Evolutionary conservation across 257 asterid genomes (phyloP).

Genomic region (Anisodus acutangulus): DNA sequence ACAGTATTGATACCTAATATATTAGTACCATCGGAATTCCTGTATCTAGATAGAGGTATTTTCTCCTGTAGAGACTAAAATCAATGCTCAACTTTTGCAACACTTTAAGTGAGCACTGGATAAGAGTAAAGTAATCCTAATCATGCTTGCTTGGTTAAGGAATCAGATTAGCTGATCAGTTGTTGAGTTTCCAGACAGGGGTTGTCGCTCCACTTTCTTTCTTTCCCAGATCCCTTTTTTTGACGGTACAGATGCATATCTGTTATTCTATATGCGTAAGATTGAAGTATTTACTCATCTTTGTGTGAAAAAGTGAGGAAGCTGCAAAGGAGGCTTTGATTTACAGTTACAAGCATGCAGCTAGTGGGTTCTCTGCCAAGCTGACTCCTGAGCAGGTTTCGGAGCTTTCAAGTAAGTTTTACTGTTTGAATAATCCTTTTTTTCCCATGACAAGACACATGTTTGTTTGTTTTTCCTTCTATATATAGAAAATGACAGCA

Average conservation of each 20-base stretch:
- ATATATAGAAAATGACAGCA: not conserved
- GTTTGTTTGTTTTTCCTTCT: slow-evolving; percentile 6
- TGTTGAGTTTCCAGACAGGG: not conserved
- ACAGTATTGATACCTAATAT: not conserved
- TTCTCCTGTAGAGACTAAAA: not conserved
- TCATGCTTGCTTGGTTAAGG: not conserved
- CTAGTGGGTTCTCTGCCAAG: slow-evolving; percentile 37
- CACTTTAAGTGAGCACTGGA: not conserved
- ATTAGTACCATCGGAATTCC: not conserved
- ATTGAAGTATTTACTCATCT: not conserved
- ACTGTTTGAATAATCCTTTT: not conserved
- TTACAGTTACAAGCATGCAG: slow-evolving; percentile 32
- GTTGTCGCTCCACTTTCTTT: not conserved
- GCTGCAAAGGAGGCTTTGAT: slow-evolving; percentile 34
- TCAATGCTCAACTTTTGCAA: not conserved
- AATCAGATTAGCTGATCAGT: slow-evolving; percentile 6
- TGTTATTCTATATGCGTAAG: not conserved
- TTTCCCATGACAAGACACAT: not conserved
- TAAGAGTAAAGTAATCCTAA: not conserved
- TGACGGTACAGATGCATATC: not conserved
- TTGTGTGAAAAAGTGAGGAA: slow-evolving; percentile 34
- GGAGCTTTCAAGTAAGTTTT: slow-evolving; percentile 32
- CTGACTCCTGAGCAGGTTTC: slow-evolving; percentile 37
- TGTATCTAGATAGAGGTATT: not conserved
- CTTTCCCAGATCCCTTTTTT: not conserved